Base-by-base conservation (phyloP, 306 rosid genomes). In the Cicer bijugum region DNA sequence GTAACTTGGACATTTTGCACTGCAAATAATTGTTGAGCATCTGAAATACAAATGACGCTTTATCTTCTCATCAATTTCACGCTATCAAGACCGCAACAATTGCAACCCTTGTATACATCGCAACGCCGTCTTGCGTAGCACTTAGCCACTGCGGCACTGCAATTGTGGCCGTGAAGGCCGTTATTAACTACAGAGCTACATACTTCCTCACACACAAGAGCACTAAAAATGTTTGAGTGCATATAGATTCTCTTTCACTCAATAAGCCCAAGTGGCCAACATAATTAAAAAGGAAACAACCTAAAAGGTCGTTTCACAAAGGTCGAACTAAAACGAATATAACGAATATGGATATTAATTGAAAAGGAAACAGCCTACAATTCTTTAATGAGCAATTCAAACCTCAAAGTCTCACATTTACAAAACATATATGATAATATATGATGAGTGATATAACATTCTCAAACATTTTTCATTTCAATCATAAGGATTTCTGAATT, bases 401-500 rank as follows among this genome's bases (percentile, higher is more conserved):
- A 52, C n/a, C 67, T 14, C 46, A 12, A 23, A 33, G 46, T 40
- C 59, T 73, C 4, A 5, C 16, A 68, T 28, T 59, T 19, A 16
- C 16, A 5, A 51, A 53, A 35, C 43, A 57, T 33, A 19, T 40
- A 46, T 11, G 12, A 66, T 12, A 11, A 63, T 33, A 19, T 40
- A 46, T 11, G 12, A 66, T 10, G n/a, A 63, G 6, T 2, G 9
- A 35, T 52, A 35, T 52, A 35, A 39, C 43, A 69, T 17, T 51
- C 33, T 74, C 4, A 3, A 38, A 52, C 80, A 46, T 14, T 33
- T 37, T 48, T 1, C 19, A 47, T 62, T 69, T 81, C 74, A 87
- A 68, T 90, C 96, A 38, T 91, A 92, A 8, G 97, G 99, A 51
- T 91, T 95, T 84, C 88, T 83, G 67, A 95, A 95, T 71, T 83